These are phyloP conservation scores for Puccinia sorghi DNA, from an alignment of 1,284 basidiomycete species.

Conservation along the genomic window DNA sequence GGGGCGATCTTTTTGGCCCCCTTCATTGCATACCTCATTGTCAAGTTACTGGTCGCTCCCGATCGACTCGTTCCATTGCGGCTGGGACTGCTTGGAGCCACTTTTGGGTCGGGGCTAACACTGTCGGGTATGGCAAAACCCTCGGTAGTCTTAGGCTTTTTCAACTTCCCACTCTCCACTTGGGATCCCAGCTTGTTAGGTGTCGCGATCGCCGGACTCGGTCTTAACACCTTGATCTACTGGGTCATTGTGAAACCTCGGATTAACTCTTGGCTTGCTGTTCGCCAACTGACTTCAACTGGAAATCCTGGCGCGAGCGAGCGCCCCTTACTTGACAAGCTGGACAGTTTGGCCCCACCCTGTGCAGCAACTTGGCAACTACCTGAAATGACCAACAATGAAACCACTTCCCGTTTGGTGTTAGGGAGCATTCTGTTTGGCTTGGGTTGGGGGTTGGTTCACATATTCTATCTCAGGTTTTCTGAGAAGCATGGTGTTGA, in stretches of 20 bases:
- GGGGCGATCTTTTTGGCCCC: constrained; percentile 8
- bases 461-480: neutral
- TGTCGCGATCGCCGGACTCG: constrained; percentile 33
- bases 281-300: neutral
- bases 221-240: constrained; percentile 29
- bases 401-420: constrained; percentile 8
- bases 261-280: constrained; percentile 21
- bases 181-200: constrained; percentile 43
- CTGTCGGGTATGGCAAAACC: constrained; percentile 36
- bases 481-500: no score
- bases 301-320: neutral
- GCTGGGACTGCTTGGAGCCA: constrained; percentile 19
- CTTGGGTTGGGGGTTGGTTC: constrained; percentile 42
- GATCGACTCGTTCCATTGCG: constrained; percentile 3
- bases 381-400: constrained; percentile 38
- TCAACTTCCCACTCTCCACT: constrained; percentile 22
- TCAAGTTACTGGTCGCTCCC: neutral
- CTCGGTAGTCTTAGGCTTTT: constrained; percentile 37
- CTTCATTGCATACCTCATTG: constrained; percentile 2
- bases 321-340: neutral
- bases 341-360: constrained; percentile 9
- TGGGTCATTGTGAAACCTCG: neutral
- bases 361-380: constrained; percentile 23
- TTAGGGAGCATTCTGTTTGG: constrained; percentile 38
- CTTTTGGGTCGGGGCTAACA: constrained; percentile 18